Evolutionary conservation across 129 eudicot species (phyloP), one percentile per base, ranked within the genome.

Genomic region (Silybum marianum): DNA sequence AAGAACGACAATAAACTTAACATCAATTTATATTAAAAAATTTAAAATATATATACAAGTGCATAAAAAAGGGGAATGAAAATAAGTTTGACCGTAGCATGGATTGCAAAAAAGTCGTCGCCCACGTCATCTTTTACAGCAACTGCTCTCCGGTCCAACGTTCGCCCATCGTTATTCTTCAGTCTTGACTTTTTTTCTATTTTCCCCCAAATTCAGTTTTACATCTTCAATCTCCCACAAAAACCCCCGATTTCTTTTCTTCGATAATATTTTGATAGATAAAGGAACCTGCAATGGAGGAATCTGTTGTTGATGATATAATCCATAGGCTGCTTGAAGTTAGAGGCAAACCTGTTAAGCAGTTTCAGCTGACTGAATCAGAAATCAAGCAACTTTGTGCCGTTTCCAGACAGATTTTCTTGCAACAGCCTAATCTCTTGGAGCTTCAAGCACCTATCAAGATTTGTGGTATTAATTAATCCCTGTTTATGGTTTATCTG

Each of bases 391-490:
- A 87, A 28, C 88, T 89, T 34, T 89, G 93, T 51, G 32, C 74
- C 16, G 71, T 46, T 74, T 73, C 93, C 16, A 82, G 72, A 73
- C 84, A 89, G 12, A 87, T 87, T 19, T 87, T 89, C 84, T 79
- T 89, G 78, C 76, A 76, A 22, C 89, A 88, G 72, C 87, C 89
- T 60, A 83, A 65, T 77, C 82, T 88, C 1, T 81, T 88, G 66
- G 87, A 88, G 40, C 87, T 85, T 85, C 83, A 85, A 67, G 87
- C 91, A 7, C 91, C 91, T 77, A 85, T 88, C 79, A 88, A 90
- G 77, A 90, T 90, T 78, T 90, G 90, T 70, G 93, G 93, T 89
- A 89, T 69, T 10, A 6, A n/a, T 25, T n/a, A n/a, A 25, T 73
- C 24, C 24, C 48, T 74, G 10, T 38, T 30, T 36, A 16, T 39